A percentile compares a stretch with the other conserved stretches of the same genome.
These are phyloP conservation scores for Cryptococcus sp. DNA, from an alignment of 1,284 basidiomycete genomes.

Conservation along the genomic window DNA sequence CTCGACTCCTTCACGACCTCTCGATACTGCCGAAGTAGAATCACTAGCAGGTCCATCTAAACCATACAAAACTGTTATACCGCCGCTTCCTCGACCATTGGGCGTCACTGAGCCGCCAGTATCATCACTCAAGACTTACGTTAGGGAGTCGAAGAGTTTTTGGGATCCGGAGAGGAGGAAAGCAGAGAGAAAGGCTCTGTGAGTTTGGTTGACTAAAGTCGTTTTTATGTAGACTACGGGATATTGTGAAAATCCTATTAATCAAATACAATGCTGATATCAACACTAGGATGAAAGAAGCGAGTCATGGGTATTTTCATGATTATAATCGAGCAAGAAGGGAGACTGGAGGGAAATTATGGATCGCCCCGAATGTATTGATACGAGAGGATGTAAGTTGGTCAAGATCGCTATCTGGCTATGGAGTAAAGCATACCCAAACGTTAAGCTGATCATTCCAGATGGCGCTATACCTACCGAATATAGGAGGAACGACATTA, in stretches of 20 bases:
- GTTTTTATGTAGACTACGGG: not conserved
- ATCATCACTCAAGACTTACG: conserved; percentile 57
- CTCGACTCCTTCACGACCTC: too few relatives aligned
- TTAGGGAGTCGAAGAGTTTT: conserved; percentile 64
- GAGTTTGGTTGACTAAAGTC: conserved; percentile 8
- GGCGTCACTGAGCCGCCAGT: conserved; percentile 64
- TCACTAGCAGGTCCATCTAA: not conserved
- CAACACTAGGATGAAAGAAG: conserved; percentile 68
- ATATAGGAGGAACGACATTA: conserved; percentile 69
- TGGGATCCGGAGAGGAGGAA: conserved; percentile 67
- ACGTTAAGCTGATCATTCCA: conserved; percentile 36
- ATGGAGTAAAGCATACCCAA: not conserved
- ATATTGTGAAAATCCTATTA: not conserved
- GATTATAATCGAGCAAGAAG: conserved; percentile 77
- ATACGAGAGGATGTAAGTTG: conserved; percentile 78
- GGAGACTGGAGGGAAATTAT: conserved; percentile 77
- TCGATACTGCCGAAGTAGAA: too few relatives aligned
- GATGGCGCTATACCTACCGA: conserved; percentile 87
- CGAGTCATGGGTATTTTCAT: conserved; percentile 81
- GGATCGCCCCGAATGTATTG: conserved; percentile 83
- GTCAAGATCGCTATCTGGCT: not conserved
- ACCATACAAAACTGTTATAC: conserved; percentile 11
- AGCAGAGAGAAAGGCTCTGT: conserved; percentile 73
- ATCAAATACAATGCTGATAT: not conserved
- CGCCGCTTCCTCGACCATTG: conserved; percentile 56